Evolutionary conservation across 345 rosid genomes (phyloP), one percentile per base, ranked within the genome.

Genomic region (Gynandropsis gynandra): DNA sequence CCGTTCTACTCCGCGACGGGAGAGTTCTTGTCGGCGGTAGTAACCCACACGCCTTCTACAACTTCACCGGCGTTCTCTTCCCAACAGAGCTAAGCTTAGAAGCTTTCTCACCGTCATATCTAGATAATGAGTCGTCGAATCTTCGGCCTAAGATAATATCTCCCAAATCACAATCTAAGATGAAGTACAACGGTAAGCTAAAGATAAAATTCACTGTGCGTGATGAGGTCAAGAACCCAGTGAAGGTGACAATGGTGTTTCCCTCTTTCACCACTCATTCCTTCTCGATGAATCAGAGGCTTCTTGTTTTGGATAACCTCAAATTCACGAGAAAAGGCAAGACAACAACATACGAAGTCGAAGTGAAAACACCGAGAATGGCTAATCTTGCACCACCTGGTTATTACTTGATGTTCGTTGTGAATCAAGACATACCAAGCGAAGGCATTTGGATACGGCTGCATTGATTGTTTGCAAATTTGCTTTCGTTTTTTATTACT

Each of bases 191-290:
- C 6, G 53, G 59, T 35, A 47, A 18, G 8, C 7, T 75, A 36
- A 45, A 16, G 15, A 38, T 89, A 0, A 21, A 67, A 48, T 81
- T 83, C 60, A 34, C 46, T 0, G 73, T 80, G 29, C 14, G 10
- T 1, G 80, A 61, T 12, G 27, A 6, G 38, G 59, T 65, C 54
- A 46, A 52, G 45, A 52, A 13, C 32, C 70, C 55, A 51, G 50
- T 43, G 27, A 66, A 42, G 19, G 80, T 72, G 3, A 68, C 73
- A 27, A 72, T 75, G 73, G 57, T 65, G 62, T 72, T 61, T 27
- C 80, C 89, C 10, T 73, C 89, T 1, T 85, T 85, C 40, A 66
- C 76, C 4, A 72, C 84, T 3, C 89, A 85, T 69, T 85, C 85
- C 7, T 69, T 76, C 37, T 62, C 89, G 0, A 82, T 80, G 73